Conservation (phyloP, 1,139 yeast species). For the Yamadazyma friedrichii region DNA sequence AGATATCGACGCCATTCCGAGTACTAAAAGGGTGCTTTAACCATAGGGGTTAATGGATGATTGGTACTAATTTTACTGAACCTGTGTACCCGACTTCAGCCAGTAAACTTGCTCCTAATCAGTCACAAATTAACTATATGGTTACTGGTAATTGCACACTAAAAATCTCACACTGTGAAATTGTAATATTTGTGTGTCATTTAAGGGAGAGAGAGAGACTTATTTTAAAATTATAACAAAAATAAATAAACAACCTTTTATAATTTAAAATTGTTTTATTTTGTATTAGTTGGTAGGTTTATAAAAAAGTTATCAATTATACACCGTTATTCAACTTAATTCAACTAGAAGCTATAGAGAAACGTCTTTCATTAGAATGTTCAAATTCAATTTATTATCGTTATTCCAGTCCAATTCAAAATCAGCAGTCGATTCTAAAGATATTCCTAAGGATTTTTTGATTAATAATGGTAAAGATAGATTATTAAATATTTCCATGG, state of each 20-base stretch:
- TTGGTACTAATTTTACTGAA: no score
- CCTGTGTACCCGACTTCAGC: no score
- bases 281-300: no score
- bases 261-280: background rate
- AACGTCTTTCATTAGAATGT: slow-evolving; percentile 1
- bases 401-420: slow-evolving; percentile 2
- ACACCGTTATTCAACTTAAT: background rate
- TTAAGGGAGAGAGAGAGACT: background rate
- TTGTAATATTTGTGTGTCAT: slow-evolving; percentile 2
- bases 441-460: slow-evolving; percentile 29
- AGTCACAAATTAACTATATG: background rate
- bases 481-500: slow-evolving; percentile 37
- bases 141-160: slow-evolving; percentile 1
- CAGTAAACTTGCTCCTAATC: no score
- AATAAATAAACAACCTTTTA: slow-evolving; percentile 3
- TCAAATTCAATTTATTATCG: slow-evolving; percentile 8
- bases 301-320: no score
- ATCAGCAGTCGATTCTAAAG: slow-evolving; percentile 3
- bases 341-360: background rate
- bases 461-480: slow-evolving; percentile 27
- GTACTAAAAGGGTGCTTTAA: no score
- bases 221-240: background rate
- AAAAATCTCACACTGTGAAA: no score
- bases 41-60: no score
- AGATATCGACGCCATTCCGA: no score